Base-by-base conservation (phyloP, 345 rosid species). In the Capsella bursapastoris region DNA sequence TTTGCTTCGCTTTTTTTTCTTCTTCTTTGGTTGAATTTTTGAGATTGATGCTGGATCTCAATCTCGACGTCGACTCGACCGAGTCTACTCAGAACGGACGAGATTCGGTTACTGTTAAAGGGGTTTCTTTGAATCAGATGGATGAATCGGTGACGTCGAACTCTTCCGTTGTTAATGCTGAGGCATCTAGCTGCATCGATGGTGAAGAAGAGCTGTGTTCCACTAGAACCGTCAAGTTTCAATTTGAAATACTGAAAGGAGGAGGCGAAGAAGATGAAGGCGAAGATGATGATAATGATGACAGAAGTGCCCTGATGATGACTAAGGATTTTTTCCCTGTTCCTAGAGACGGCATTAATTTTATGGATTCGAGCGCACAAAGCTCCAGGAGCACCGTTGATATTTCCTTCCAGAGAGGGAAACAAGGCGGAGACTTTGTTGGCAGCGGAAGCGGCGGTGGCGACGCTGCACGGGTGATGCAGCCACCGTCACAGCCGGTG, bases 91-190 rank as follows among this genome's bases (percentile, higher is more conserved):
- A 72, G 53, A 72, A 76, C 59, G 80, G 72, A 40, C 79, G 79
- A 40, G 78, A 83, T 74, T 78, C 60, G 61, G 41, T 61, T 75
- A 8, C 58, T 34, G 60, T 35, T 3, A 56, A 64, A 7, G 55
- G 62, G 44, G 50, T 40, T 69, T 64, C 60, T 15, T 71, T 67
- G 72, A 71, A 50, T 84, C 83, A 64, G 81, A 81, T 86, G 88
- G 85, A 81, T 79, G 90, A 84, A 66, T 87, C 97, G 34, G 98
- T 85, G 58, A 91, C 97, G 32, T 91, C 98, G n/a, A 90, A 87
- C 83, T 92, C 98, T 9, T 90, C 97, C 0, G 71, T 93, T 29
- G 90, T 89, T 69, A 93, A 87, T 85, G 94, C 87, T 1, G 96
- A 90, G 27, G 85, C 75, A 11, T 75, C 85, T 5, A 72, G 74